Conservation (phyloP, 345 rosid genomes). For the Brassica rapa region DNA sequence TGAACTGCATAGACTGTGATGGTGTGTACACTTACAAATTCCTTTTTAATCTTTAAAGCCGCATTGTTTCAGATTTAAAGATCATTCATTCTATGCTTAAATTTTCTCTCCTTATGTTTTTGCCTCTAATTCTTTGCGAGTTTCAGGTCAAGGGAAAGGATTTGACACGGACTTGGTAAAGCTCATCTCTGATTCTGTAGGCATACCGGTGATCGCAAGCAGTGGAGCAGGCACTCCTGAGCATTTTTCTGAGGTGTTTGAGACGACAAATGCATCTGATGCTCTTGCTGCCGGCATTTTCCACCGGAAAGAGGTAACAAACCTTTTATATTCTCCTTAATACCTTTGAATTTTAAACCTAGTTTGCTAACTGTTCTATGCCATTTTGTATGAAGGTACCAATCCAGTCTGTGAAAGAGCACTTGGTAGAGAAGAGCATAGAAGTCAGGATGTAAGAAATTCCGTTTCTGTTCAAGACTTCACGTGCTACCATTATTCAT, state of each 20-base stretch:
- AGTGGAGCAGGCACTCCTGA: slow-evolving; percentile 87
- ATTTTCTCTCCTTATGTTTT: neutral
- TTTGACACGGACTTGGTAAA: slow-evolving; percentile 75
- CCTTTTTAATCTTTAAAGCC: neutral
- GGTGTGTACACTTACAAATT: slow-evolving; percentile 45
- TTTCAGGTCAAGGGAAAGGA: slow-evolving; percentile 97
- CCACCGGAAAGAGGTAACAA: slow-evolving; percentile 89
- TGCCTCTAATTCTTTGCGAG: neutral
- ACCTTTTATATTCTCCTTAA: neutral
- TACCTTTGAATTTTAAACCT: neutral
- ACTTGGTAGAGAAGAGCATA: slow-evolving; percentile 60
- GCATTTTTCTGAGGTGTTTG: slow-evolving; percentile 86
- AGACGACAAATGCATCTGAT: slow-evolving; percentile 81
- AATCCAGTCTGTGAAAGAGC: slow-evolving; percentile 71
- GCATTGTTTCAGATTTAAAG: neutral
- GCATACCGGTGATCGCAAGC: slow-evolving; percentile 95
- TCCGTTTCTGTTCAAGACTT: neutral
- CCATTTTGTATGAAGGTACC: slow-evolving; percentile 66
- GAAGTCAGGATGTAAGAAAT: slow-evolving; percentile 66
- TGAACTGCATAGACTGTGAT: slow-evolving; percentile 97
- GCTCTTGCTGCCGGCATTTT: slow-evolving; percentile 99
- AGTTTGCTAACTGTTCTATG: neutral
- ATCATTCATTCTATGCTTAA: neutral
- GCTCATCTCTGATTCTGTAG: slow-evolving; percentile 85
- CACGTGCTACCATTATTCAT: slow-evolving; percentile 7